These are phyloP conservation scores for Castanea mollissima DNA, from an alignment of 306 rosid genomes.

Conservation along the genomic window DNA sequence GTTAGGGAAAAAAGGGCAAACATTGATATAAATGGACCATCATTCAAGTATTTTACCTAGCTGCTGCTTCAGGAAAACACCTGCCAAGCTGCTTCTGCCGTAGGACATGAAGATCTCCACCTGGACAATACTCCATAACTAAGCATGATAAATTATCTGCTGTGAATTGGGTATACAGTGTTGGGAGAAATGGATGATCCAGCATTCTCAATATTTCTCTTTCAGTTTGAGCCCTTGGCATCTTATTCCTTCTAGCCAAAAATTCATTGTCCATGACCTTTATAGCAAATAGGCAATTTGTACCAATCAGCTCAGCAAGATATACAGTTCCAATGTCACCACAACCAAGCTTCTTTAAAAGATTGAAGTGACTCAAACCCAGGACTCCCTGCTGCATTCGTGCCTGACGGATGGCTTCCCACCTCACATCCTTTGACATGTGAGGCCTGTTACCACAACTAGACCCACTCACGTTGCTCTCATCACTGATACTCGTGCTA, in stretches of 20 bases:
- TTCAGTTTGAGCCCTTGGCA: constrained; percentile 96
- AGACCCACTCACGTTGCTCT: constrained; percentile 75
- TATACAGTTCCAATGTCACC: constrained; percentile 98
- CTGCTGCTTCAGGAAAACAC: constrained; percentile 75
- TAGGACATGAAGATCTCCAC: constrained; percentile 98
- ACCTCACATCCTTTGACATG: constrained; percentile 95
- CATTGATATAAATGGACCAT: constrained; percentile 7
- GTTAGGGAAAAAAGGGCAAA: constrained; percentile 7
- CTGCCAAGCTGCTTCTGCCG: constrained; percentile 86
- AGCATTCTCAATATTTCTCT: constrained; percentile 91
- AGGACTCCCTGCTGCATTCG: constrained; percentile 64
- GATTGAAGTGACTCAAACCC: constrained; percentile 81
- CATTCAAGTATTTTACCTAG: constrained; percentile 57
- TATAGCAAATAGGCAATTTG: constrained; percentile 84
- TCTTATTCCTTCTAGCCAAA: constrained; percentile 88
- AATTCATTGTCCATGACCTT: constrained; percentile 98
- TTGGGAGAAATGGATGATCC: constrained; percentile 98
- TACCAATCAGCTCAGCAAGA: constrained; percentile 83
- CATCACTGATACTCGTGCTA: constrained; percentile 94
- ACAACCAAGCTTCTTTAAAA: constrained; percentile 94
- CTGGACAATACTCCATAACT: constrained; percentile 98
- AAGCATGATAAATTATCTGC: constrained; percentile 94
- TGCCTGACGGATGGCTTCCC: constrained; percentile 81
- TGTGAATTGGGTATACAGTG: constrained; percentile 81
- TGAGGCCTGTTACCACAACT: constrained; percentile 95